These are phyloP conservation scores for Debaryomyces hansenii DNA, from an alignment of 805 yeast genomes.

Conservation along the genomic window DNA sequence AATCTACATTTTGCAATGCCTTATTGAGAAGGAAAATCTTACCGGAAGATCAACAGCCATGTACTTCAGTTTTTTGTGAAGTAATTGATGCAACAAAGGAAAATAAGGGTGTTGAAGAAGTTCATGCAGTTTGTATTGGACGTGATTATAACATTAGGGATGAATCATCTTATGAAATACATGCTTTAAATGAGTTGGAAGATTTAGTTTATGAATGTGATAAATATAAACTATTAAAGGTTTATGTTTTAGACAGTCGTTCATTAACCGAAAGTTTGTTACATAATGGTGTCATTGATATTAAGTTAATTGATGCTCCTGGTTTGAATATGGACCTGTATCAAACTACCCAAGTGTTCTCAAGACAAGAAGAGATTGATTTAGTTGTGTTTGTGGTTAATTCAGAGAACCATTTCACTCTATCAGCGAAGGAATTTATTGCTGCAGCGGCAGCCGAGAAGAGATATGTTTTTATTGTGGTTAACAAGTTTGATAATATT, in stretches of 20 bases:
- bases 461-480: constrained; percentile 89
- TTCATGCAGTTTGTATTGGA: constrained; percentile 80
- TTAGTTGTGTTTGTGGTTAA: constrained; percentile 93
- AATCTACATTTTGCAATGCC: constrained; percentile 93
- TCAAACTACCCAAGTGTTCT: constrained; percentile 92
- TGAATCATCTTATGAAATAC: constrained; percentile 63
- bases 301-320: constrained; percentile 93
- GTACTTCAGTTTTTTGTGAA: constrained; percentile 95
- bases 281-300: constrained; percentile 88
- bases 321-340: constrained; percentile 91
- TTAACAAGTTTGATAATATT: constrained; percentile 87
- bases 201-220: constrained; percentile 75
- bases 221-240: constrained; percentile 67
- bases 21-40: constrained; percentile 70
- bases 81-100: constrained; percentile 75
- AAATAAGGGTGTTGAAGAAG: constrained; percentile 79
- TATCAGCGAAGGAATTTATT: constrained; percentile 92
- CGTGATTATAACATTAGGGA: constrained; percentile 51
- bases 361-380: constrained; percentile 96
- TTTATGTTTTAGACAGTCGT: constrained; percentile 79
- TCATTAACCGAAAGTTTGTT: constrained; percentile 67
- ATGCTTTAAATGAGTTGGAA: constrained; percentile 55
- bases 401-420: constrained; percentile 93
- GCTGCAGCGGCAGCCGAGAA: constrained; percentile 89
- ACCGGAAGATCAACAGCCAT: constrained; percentile 98